Base-by-base conservation (phyloP, 1,139 yeast genomes). In the Pneumocystis murina region DNA sequence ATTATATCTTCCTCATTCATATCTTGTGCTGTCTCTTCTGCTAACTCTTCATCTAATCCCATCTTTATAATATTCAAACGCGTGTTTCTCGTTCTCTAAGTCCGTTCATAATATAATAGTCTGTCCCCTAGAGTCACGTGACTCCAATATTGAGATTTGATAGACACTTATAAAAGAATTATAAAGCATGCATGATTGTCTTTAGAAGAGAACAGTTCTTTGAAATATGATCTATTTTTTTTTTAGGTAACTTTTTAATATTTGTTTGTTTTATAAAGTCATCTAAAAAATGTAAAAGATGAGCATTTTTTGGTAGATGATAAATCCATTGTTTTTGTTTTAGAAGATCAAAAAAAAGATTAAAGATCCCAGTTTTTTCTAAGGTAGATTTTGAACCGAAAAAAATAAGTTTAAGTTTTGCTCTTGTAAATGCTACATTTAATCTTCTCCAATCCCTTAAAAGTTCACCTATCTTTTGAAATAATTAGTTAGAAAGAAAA, bases 381-480 rank as follows among this genome's bases (percentile, higher is more conserved):
- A 92, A 75, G 0, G 96, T 87, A 10, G 77, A 75, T 64, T 79
- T 79, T 1, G 96, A 87, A 0, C 98, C 98, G 59, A 92, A 75
- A 20, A 92, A 81, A 35, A 94, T 80, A 62, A 94, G 79, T 73
- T 94, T 94, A 17, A 86, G 80, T 72, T 83, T 85, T 0, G 98
- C 94, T 67, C 99, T 79, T 0, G 98, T 92, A 70, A 94, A 84
- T 0, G 97, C 95, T 55, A 94, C 98, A 74, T 92, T 92, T 62
- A 94, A 81, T 67, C 98, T 80, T 68, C 97, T 79, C 92, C 97
- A 86, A 70, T 92, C 98, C 67, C 81, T 83, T 57, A 92, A 75
- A 63, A 92, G 77, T 58, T 87, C 88, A 0, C 98, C 97, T 0
- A 87, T 84, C 63, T 78, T 79, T 12, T 30, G 12, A 54, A 16